Percentiles rank a stretch among this genome's conserved stretches.
phyloP scores from a whole-genome alignment of 495 filamentous ascomycete genomes.

The Daldinia bambusicola region DNA sequence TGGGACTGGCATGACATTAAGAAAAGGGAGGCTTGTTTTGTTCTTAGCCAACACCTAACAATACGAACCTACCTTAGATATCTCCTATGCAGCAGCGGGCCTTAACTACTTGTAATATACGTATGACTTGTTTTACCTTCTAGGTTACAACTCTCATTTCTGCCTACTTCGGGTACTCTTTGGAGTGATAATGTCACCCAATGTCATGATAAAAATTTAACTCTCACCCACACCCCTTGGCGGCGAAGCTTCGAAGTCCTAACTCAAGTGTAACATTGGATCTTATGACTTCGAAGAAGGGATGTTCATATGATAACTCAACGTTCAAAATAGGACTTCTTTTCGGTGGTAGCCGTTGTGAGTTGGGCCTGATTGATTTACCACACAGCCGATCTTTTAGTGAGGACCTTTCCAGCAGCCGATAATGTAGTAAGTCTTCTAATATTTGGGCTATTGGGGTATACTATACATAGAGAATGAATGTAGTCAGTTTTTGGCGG shows the following conservation, averaged over 20 bases:
- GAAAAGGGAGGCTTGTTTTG: background rate
- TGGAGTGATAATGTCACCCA: background rate
- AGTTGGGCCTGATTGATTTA: background rate
- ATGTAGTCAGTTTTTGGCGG: background rate
- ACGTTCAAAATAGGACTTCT: constrained; percentile 10
- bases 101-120: background rate
- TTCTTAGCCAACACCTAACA: background rate
- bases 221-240: constrained; percentile 23
- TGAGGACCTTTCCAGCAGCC: background rate
- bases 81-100: background rate
- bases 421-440: background rate
- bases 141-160: background rate
- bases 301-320: constrained; percentile 4
- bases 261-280: constrained; percentile 11
- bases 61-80: background rate
- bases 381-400: background rate
- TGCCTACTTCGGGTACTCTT: too few relatives aligned
- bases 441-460: background rate
- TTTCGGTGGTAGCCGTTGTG: background rate
- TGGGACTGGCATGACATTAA: background rate
- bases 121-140: constrained; percentile 1
- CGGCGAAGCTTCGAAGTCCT: constrained; percentile 32
- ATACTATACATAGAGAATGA: background rate
- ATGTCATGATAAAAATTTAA: constrained; percentile 20
- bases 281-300: constrained; percentile 10